phyloP scores from a whole-genome alignment of 441 rosid species.

The Biscutella laevigata region DNA sequence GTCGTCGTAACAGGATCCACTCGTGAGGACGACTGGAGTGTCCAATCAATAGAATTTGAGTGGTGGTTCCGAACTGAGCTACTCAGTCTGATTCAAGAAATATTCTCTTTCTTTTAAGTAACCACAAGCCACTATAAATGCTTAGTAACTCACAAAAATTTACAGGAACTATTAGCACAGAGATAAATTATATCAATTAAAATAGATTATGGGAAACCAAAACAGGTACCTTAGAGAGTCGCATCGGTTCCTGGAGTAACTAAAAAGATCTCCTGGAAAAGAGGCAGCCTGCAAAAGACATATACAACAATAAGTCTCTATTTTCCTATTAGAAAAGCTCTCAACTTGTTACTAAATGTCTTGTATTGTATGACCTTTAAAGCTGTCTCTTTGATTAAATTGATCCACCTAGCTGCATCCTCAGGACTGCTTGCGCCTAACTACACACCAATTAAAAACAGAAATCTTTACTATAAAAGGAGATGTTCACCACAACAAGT shows the following conservation, averaged over 20 bases:
- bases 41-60: constrained; percentile 65
- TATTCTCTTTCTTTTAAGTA: neutral
- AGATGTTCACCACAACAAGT: neutral
- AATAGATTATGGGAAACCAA: no score
- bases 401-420: constrained; percentile 97
- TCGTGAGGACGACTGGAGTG: constrained; percentile 42
- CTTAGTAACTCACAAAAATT: neutral
- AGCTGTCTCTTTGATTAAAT: constrained; percentile 66
- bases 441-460: constrained; percentile 40
- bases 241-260: constrained; percentile 57
- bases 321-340: neutral
- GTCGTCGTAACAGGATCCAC: constrained; percentile 54
- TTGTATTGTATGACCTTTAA: constrained; percentile 45
- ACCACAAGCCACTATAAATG: neutral
- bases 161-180: neutral
- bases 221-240: constrained; percentile 61
- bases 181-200: neutral
- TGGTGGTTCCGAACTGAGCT: constrained; percentile 47
- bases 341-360: constrained; percentile 2
- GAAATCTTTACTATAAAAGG: constrained; percentile 27
- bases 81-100: constrained; percentile 43
- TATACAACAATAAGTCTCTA: constrained; percentile 26
- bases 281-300: constrained; percentile 46
- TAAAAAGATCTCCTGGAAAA: constrained; percentile 33
- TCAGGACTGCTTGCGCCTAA: constrained; percentile 96